Evolutionary conservation across 2,329 filamentous ascomycete species (phyloP).

Genomic region (Colletotrichum sp.): DNA sequence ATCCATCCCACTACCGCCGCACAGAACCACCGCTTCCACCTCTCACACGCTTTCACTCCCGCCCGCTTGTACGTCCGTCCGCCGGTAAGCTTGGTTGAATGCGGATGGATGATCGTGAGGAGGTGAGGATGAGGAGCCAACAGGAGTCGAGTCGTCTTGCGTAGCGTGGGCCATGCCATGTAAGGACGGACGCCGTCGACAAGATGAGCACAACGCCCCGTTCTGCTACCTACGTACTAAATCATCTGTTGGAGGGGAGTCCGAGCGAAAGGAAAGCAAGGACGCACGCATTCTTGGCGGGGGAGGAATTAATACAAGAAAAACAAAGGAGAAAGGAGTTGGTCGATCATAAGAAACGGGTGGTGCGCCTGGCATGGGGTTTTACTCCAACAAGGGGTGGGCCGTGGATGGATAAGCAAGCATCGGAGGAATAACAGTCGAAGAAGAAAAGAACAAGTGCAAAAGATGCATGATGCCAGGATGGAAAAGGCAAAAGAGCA

Average conservation of each 20-base stretch:
- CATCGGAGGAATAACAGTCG: conserved; percentile 6
- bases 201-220: conserved; percentile 9
- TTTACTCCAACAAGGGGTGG: not conserved
- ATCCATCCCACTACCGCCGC: not conserved
- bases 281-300: not conserved
- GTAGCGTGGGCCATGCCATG: not conserved
- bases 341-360: not conserved
- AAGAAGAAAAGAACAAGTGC: not conserved
- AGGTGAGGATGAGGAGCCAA: not conserved
- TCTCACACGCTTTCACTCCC: not conserved
- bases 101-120: not conserved
- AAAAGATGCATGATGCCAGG: not conserved
- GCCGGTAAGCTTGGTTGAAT: not conserved
- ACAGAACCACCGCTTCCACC: not conserved
- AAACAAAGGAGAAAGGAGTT: not conserved
- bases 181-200: not conserved
- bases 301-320: not conserved
- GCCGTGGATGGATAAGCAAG: conserved; percentile 1
- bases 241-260: not conserved
- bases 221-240: not conserved
- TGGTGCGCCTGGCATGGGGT: conserved; percentile 1
- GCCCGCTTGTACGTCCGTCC: not conserved
- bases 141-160: not conserved
- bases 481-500: conserved; percentile 5
- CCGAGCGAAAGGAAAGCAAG: conserved; percentile 3